These are phyloP conservation scores for Phialocephala sp. DNA, from an alignment of 2,329 filamentous ascomycete genomes.

Conservation along the genomic window DNA sequence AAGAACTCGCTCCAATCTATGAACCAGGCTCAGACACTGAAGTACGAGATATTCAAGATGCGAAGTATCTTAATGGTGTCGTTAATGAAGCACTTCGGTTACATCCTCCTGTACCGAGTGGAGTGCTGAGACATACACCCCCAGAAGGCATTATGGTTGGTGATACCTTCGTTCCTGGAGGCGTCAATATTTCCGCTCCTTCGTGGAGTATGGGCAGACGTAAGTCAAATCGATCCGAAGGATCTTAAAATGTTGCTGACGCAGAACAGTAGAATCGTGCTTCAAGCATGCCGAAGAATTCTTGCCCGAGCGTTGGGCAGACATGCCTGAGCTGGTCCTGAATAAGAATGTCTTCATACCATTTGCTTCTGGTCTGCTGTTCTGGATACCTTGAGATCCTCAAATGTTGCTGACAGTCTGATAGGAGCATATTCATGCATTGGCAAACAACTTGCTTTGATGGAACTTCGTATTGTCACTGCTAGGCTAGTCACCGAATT, in stretches of 20 bases:
- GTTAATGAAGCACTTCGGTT: slow-evolving; percentile 50
- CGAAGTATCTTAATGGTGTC: slow-evolving; percentile 44
- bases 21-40: slow-evolving; percentile 20
- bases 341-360: slow-evolving; percentile 9
- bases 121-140: slow-evolving; percentile 42
- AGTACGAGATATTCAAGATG: slow-evolving; percentile 25
- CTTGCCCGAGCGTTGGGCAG: slow-evolving; percentile 8
- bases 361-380: slow-evolving; percentile 7
- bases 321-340: slow-evolving; percentile 5
- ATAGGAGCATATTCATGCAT: slow-evolving; percentile 24
- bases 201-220: slow-evolving; percentile 11
- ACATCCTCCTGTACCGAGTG: slow-evolving; percentile 44
- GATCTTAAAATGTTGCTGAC: neutral
- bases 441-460: slow-evolving; percentile 19
- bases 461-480: slow-evolving; percentile 16
- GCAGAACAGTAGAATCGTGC: slow-evolving; percentile 8
- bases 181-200: slow-evolving; percentile 27
- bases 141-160: slow-evolving; percentile 44
- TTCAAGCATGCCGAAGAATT: slow-evolving; percentile 10
- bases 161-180: slow-evolving; percentile 30
- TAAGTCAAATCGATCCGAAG: neutral
- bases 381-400: neutral
- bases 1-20: slow-evolving; percentile 26
- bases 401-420: neutral
- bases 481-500: slow-evolving; percentile 15